Evolutionary conservation across 495 filamentous ascomycete genomes (phyloP), one percentile per base, ranked within the genome.

Genomic region (Penicillium subrubescens): DNA sequence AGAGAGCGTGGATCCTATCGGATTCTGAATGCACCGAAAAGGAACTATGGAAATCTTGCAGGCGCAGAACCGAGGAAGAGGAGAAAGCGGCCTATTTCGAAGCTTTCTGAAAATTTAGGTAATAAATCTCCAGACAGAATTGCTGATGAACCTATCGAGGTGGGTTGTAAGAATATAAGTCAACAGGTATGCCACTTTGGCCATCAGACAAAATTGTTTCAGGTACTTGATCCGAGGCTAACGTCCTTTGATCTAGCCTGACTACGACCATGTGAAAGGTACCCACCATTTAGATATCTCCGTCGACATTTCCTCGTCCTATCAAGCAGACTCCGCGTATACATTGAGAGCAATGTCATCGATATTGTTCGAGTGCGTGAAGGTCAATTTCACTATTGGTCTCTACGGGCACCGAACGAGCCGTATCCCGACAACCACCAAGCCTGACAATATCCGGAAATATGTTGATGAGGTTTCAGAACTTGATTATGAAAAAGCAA

Each of bases 401-500:
- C 55, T 15, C 41, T 67, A 63, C 27, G 65, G 57, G 12, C 60
- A 59, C 21, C 60, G 41, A 55, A 57, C 50, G 12, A 46, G 43
- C 23, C 14, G 14, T 11, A 17, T 35, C 34, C 52, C 19, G 11
- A 34, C 61, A 51, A 67, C 44, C 48, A 68, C 61, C 15, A 51
- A 61, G 12, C 55, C 56, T 19, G 23, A 62, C 17, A 62, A 60
- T 2, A 53, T 53, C 50, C 50, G 29, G 50, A 53, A 53, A 31
- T 53, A 53, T 53, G 23, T 31, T 5, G 31, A 66, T 66, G 34
- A 62, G 17, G 34, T 69, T 29, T 34, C 58, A 8, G 8, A 59
- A 50, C 56, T 55, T 15, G 44, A 62, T 53, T 72, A 72, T 44
- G 43, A 51, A 14, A 29, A 67, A 19, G 64, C 64, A 43, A 54